Percentiles rank a stretch among this genome's conserved stretches.
Conservation (phyloP, 1,284 basidiomycete genomes). For the Ceratobasidium papillatum region DNA sequence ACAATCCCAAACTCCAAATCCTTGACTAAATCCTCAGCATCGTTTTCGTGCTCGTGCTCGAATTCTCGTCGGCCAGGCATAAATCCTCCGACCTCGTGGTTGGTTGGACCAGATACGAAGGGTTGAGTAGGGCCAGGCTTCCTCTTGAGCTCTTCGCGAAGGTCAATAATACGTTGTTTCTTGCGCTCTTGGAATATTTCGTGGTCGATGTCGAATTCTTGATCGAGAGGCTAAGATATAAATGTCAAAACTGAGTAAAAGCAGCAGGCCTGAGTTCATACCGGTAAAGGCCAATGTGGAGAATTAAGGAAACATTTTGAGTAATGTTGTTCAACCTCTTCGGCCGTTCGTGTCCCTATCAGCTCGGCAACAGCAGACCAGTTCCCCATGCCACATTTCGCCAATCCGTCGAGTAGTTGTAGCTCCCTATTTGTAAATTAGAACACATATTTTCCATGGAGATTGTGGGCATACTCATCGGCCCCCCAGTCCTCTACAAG, state of each 20-base stretch:
- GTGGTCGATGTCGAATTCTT: conserved; percentile 84
- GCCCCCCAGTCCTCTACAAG: conserved; percentile 97
- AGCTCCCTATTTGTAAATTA: conserved; percentile 70
- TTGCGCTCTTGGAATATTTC: conserved; percentile 88
- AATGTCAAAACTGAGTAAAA: not conserved
- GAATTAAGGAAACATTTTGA: conserved; percentile 83
- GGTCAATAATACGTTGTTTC: conserved; percentile 78
- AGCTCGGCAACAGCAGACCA: conserved; percentile 98
- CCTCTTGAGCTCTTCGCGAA: conserved; percentile 48
- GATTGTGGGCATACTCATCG: conserved; percentile 75
- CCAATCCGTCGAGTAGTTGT: conserved; percentile 88
- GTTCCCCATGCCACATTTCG: conserved; percentile 91
- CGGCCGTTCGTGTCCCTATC: conserved; percentile 92
- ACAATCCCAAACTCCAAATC: conserved; percentile 96
- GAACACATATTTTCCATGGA: conserved; percentile 3
- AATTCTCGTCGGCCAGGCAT: conserved; percentile 98
- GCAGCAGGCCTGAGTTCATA: conserved; percentile 53
- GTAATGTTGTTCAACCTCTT: conserved; percentile 95
- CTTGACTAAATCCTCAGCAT: conserved; percentile 94
- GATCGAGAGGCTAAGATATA: conserved; percentile 53
- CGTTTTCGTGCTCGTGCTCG: conserved; percentile 96
- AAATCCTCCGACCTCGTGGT: conserved; percentile 93
- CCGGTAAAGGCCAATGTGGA: conserved; percentile 79
- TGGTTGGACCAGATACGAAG: conserved; percentile 91
- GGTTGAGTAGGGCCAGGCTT: conserved; percentile 55